phyloP scores from a whole-genome alignment of 495 filamentous ascomycete genomes.

The Astrocystis sublimbata region DNA sequence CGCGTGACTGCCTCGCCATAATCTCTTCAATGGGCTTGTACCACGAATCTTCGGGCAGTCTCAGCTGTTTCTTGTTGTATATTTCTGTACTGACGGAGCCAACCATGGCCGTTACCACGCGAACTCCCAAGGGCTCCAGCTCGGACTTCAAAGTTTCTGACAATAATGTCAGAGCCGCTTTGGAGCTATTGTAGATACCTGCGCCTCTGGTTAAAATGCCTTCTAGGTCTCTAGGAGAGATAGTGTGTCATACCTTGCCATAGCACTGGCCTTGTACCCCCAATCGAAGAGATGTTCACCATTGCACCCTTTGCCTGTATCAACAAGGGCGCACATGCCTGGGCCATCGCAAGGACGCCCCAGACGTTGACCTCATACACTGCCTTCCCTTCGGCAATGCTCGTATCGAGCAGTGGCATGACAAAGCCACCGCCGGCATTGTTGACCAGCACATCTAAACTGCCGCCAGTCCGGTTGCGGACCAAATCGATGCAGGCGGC shows the following conservation, averaged over 20 bases:
- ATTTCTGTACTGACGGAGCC: slow-evolving; percentile 29
- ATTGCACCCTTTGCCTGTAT: not conserved
- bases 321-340: not conserved
- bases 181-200: slow-evolving; percentile 60
- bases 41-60: no score
- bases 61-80: no score
- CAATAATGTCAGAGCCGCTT: slow-evolving; percentile 64
- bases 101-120: slow-evolving; percentile 35
- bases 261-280: no score
- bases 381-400: not conserved
- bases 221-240: no score
- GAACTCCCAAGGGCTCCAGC: slow-evolving; percentile 48
- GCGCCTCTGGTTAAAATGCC: no score
- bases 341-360: not conserved
- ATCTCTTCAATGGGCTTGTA: no score
- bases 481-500: not conserved
- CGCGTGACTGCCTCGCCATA: no score
- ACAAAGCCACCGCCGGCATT: no score
- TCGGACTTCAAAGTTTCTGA: slow-evolving; percentile 62
- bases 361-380: not conserved
- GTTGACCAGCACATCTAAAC: not conserved
- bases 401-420: not conserved
- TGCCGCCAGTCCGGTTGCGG: not conserved
- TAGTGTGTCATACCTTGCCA: no score
- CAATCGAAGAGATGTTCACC: not conserved